Evolutionary conservation across 169 alveolate species (phyloP).

Genomic region (Amoebophrya sp.): DNA sequence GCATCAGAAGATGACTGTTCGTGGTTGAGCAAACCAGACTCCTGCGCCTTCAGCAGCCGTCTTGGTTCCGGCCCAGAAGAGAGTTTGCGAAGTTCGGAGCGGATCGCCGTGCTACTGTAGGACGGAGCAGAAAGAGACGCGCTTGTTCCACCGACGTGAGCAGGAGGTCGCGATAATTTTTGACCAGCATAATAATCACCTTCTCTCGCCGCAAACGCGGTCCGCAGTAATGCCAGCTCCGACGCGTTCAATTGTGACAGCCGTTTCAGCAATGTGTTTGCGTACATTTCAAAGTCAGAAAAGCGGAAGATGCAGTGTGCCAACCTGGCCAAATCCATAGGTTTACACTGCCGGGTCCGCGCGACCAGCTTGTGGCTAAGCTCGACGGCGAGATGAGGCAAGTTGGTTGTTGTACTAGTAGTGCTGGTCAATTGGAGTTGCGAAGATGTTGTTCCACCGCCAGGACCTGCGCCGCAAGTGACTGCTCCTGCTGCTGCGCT

Average conservation of each 20-base stretch:
- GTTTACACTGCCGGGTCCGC: neutral
- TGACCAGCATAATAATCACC: too few species aligned
- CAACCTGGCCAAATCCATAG: neutral
- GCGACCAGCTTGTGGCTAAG: neutral
- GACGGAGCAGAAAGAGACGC: too few species aligned
- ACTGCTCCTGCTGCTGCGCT: neutral
- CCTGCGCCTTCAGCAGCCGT: too few species aligned
- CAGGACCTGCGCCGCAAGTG: neutral
- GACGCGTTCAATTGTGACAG: neutral
- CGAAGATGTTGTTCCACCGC: neutral
- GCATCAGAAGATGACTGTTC: too few species aligned
- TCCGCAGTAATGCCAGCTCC: neutral
- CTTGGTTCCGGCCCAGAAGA: too few species aligned
- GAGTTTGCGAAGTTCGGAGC: too few species aligned
- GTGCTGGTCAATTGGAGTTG: neutral
- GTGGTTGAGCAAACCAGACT: too few species aligned
- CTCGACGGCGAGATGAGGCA: neutral
- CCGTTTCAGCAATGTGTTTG: neutral
- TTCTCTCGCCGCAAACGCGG: too few species aligned
- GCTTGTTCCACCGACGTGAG: too few species aligned
- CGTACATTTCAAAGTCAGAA: neutral
- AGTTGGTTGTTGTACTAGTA: neutral
- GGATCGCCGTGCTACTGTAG: too few species aligned
- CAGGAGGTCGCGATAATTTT: too few species aligned
- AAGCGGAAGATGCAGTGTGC: neutral